These are phyloP conservation scores for Dryas integrifolia DNA, from an alignment of 331 rosid genomes.

Conservation along the genomic window DNA sequence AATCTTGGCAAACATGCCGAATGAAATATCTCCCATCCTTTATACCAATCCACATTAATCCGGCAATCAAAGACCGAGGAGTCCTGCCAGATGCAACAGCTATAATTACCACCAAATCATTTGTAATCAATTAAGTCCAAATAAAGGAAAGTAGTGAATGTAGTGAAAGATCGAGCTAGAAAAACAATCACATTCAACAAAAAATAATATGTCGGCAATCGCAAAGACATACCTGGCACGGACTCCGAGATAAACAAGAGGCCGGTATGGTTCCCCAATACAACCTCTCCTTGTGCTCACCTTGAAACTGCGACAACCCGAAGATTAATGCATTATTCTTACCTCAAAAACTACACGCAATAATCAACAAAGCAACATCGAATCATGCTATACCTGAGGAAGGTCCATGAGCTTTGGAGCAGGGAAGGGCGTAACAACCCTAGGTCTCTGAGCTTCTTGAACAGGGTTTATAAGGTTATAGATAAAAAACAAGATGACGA, in stretches of 20 bases:
- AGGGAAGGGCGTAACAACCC: slow-evolving; percentile 76
- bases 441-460: slow-evolving; percentile 37
- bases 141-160: neutral
- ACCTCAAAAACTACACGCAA: slow-evolving; percentile 5
- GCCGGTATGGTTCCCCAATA: slow-evolving; percentile 99
- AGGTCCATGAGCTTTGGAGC: slow-evolving; percentile 85
- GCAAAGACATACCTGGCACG: slow-evolving; percentile 66
- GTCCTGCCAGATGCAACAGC: slow-evolving; percentile 51
- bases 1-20: slow-evolving; percentile 67
- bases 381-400: slow-evolving; percentile 58
- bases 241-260: slow-evolving; percentile 81
- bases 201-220: neutral
- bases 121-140: slow-evolving; percentile 8
- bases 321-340: slow-evolving; percentile 18
- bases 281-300: slow-evolving; percentile 86
- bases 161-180: neutral
- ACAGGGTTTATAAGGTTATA: slow-evolving; percentile 31
- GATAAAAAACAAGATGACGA: slow-evolving; percentile 49
- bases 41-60: slow-evolving; percentile 56
- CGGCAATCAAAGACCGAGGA: slow-evolving; percentile 82
- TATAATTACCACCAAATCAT: slow-evolving; percentile 11
- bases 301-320: slow-evolving; percentile 67
- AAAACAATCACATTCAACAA: neutral
- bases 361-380: neutral
- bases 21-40: slow-evolving; percentile 57